Conservation (phyloP, 2,329 filamentous ascomycete species). For the Neoscytalidium dimidiatum region DNA sequence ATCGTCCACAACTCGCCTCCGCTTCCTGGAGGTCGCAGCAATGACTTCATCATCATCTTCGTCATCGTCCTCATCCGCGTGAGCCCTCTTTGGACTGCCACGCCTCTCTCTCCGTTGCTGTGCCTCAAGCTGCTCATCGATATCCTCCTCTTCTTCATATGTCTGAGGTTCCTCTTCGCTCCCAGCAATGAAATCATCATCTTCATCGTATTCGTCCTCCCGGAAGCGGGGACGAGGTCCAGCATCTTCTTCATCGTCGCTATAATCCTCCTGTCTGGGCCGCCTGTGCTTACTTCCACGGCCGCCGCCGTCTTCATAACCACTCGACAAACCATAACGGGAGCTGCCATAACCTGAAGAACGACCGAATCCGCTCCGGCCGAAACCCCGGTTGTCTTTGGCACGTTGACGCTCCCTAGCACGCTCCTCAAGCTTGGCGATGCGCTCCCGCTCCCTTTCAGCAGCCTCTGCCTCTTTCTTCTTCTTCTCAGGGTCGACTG, state of each 20-base stretch:
- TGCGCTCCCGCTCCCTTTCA: slow-evolving; percentile 71
- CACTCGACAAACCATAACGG: slow-evolving; percentile 42
- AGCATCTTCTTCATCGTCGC: slow-evolving; percentile 79
- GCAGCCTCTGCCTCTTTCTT: slow-evolving; percentile 72
- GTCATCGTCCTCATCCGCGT: slow-evolving; percentile 36
- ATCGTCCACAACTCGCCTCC: slow-evolving; percentile 48
- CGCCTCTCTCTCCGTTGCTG: slow-evolving; percentile 42
- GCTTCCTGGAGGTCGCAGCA: slow-evolving; percentile 36
- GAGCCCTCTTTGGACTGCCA: slow-evolving; percentile 43
- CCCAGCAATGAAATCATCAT: slow-evolving; percentile 75
- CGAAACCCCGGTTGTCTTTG: slow-evolving; percentile 50
- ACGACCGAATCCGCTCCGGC: slow-evolving; percentile 53
- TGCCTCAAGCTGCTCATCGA: slow-evolving; percentile 43
- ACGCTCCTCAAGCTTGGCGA: slow-evolving; percentile 37
- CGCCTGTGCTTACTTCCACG: slow-evolving; percentile 38
- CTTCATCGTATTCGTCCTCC: slow-evolving; percentile 76
- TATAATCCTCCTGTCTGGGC: slow-evolving; percentile 49
- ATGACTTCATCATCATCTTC: slow-evolving; percentile 39
- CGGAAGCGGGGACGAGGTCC: slow-evolving; percentile 58
- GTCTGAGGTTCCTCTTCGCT: slow-evolving; percentile 72
- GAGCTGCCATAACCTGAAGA: slow-evolving; percentile 59
- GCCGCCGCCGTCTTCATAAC: slow-evolving; percentile 59
- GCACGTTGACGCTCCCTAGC: slow-evolving; percentile 60
- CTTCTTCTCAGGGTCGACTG: slow-evolving; percentile 73
- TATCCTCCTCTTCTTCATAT: slow-evolving; percentile 59